Percentiles rank a stretch among this genome's conserved stretches.
These are phyloP conservation scores for Penicillium psychrofluorescens DNA, from an alignment of 495 filamentous ascomycete genomes.

Conservation along the genomic window DNA sequence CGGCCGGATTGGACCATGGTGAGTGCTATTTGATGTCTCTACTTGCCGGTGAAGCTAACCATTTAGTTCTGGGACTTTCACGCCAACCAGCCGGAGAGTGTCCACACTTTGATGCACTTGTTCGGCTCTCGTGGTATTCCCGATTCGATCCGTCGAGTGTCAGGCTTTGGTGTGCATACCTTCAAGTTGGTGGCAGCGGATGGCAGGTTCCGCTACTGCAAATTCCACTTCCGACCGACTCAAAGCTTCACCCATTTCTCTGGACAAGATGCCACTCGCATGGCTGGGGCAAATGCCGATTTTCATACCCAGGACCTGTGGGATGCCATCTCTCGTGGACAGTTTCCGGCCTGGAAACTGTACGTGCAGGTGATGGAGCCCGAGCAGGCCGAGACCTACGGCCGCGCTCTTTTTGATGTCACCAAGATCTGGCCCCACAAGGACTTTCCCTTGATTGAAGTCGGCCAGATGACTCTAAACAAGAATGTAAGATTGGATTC, in stretches of 20 bases:
- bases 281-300: conserved; percentile 43
- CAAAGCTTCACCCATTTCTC: conserved; percentile 50
- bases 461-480: conserved; percentile 26
- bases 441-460: conserved; percentile 18
- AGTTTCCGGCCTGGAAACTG: conserved; percentile 28
- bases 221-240: conserved; percentile 56
- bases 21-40: background rate
- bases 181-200: conserved; percentile 53
- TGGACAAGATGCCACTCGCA: conserved; percentile 41
- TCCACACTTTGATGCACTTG: conserved; percentile 62
- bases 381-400: conserved; percentile 23
- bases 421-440: conserved; percentile 34
- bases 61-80: conserved; percentile 48
- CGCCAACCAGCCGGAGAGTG: conserved; percentile 27
- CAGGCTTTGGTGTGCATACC: conserved; percentile 59
- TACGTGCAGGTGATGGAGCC: conserved; percentile 41
- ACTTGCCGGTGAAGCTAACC: background rate
- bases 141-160: conserved; percentile 52
- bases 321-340: conserved; percentile 23
- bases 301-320: conserved; percentile 29
- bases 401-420: conserved; percentile 33
- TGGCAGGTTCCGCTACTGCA: conserved; percentile 54
- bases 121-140: conserved; percentile 62
- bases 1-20: conserved; percentile 43
- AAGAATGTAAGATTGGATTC: conserved; percentile 8